phyloP scores from a whole-genome alignment of 2,329 filamentous ascomycete genomes.

The Monilinia polystroma region DNA sequence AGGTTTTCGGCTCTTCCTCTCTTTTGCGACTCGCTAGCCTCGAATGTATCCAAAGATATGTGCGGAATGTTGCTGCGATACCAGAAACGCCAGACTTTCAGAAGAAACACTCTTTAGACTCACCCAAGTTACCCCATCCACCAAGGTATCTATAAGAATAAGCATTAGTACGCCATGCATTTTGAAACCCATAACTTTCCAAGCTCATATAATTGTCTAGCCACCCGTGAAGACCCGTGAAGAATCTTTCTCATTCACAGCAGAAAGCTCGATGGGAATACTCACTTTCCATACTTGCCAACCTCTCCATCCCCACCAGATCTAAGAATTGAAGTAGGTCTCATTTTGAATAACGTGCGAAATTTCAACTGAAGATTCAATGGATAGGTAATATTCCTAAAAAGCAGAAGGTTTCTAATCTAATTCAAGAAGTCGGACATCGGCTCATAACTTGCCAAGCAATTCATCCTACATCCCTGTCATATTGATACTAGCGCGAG shows the following conservation, averaged over 20 bases:
- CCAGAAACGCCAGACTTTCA: neutral
- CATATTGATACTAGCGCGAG: conserved; percentile 31
- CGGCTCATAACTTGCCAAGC: conserved; percentile 31
- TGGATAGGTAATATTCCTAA: neutral
- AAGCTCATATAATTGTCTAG: neutral
- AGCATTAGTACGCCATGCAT: conserved; percentile 30
- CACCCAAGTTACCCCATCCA: conserved; percentile 41
- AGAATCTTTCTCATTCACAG: conserved; percentile 21
- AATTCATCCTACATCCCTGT: conserved; percentile 26
- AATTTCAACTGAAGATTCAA: conserved; percentile 17
- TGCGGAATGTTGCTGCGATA: neutral
- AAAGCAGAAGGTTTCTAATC: conserved; percentile 1
- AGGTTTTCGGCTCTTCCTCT: neutral
- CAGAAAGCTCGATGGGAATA: conserved; percentile 22
- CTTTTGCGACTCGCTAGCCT: neutral
- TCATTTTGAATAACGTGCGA: conserved; percentile 36
- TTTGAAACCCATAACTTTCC: conserved; percentile 21
- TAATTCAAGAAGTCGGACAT: conserved; percentile 21
- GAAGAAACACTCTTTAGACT: conserved; percentile 30
- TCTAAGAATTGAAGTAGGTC: conserved; percentile 39
- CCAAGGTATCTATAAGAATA: conserved; percentile 37
- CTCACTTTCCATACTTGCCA: conserved; percentile 43
- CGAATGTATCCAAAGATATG: neutral
- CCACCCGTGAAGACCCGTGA: conserved; percentile 14
- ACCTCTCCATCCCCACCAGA: conserved; percentile 38